phyloP scores from a whole-genome alignment of 2,329 filamentous ascomycete species.

The Colletotrichum kahawae region DNA sequence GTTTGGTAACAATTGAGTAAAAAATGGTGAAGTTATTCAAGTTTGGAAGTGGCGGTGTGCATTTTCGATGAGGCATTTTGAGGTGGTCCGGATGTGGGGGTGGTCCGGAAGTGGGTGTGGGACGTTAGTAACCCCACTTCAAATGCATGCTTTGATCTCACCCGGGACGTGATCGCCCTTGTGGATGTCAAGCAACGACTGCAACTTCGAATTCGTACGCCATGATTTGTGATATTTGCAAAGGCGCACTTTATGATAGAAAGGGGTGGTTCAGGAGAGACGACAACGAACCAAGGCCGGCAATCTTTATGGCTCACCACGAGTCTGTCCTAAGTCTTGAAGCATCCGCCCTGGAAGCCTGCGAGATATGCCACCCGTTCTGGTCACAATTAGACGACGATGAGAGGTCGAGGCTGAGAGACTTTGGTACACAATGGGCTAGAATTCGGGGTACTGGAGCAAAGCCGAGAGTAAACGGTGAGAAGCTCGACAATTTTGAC shows the following conservation, averaged over 20 bases:
- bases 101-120: too few species aligned
- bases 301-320: not conserved
- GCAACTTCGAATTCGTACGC: too few species aligned
- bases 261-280: not conserved
- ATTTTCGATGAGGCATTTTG: too few species aligned
- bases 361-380: not conserved
- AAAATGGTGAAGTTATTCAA: too few species aligned
- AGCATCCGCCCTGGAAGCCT: not conserved
- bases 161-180: too few species aligned
- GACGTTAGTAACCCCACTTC: too few species aligned
- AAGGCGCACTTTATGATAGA: not conserved
- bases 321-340: not conserved
- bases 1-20: too few species aligned
- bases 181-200: too few species aligned
- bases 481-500: not conserved
- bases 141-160: too few species aligned
- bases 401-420: not conserved
- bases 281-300: not conserved
- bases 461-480: not conserved
- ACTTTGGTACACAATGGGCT: not conserved
- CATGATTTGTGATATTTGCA: not conserved
- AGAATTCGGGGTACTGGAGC: rapidly evolving
- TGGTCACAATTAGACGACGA: not conserved
- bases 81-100: too few species aligned
- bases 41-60: too few species aligned